These are phyloP conservation scores for Aphanomyces astaci DNA, from an alignment of 352 stramenopile species.

Conservation along the genomic window DNA sequence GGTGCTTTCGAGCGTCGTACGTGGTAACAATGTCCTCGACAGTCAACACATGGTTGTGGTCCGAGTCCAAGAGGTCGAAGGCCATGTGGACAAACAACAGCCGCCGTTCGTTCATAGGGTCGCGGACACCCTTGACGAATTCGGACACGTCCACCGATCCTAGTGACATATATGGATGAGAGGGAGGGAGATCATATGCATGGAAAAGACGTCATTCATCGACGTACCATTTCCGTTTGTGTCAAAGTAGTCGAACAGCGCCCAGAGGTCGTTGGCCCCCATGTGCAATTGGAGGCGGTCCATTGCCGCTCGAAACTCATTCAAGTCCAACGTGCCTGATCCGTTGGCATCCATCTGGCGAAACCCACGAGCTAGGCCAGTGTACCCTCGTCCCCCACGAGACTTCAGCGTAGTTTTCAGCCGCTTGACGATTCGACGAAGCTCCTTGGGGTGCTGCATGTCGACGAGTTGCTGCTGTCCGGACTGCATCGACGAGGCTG, in stretches of 20 bases:
- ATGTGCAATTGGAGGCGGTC: slow-evolving; percentile 13
- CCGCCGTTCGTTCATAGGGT: slow-evolving; percentile 59
- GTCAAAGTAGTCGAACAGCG: slow-evolving; percentile 35
- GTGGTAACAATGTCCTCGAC: slow-evolving; percentile 62
- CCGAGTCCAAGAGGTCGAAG: slow-evolving; percentile 77
- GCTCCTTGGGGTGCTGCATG: slow-evolving; percentile 27
- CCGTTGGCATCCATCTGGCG: slow-evolving; percentile 33
- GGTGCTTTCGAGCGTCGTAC: slow-evolving; percentile 79
- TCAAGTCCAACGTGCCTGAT: slow-evolving; percentile 25
- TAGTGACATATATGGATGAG: no score
- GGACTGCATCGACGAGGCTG: neutral
- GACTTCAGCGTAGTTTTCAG: slow-evolving; percentile 21
- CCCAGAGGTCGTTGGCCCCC: slow-evolving; percentile 5
- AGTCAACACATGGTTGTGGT: slow-evolving; percentile 60
- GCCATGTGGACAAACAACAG: slow-evolving; percentile 70
- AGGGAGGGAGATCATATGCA: no score
- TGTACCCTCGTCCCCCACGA: slow-evolving; percentile 23
- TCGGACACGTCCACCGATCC: slow-evolving; percentile 70
- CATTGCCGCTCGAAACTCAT: slow-evolving; percentile 28
- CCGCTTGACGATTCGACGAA: slow-evolving; percentile 19
- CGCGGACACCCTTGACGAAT: slow-evolving; percentile 77
- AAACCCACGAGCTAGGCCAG: slow-evolving; percentile 24
- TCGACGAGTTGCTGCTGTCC: neutral
- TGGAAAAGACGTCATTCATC: neutral
- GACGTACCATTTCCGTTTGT: slow-evolving; percentile 10